Base-by-base conservation (phyloP, 2,329 filamentous ascomycete species). In the Boeremia lycopersici region DNA sequence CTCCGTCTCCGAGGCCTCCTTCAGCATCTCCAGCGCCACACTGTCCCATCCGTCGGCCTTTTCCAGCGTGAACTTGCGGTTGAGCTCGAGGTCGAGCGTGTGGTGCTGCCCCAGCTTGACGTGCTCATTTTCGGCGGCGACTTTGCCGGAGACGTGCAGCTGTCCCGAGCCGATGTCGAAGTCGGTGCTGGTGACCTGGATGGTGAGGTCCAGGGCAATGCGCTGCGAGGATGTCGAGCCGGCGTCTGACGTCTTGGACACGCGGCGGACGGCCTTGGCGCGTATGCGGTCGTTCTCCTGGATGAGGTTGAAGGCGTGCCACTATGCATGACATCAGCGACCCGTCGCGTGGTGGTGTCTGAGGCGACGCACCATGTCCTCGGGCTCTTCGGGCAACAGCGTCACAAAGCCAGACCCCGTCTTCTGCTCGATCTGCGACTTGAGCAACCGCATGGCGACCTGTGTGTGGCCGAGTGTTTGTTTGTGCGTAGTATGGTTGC, bases 11-110 rank as follows among this genome's bases (percentile, higher is more conserved):
- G 93, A 82, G 0, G 92, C 89, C 72, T 96, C 91, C 52, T 84
- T 81, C 10, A 99, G 82, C 40, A 90, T 88, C 55, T 90, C 87
- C 42, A 89, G 79, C 3, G 93, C 90, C 10, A 99, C 87, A 63
- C 89, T 93, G 75, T 99, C 95, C 95, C 95, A 99, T 36, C 92
- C 84, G 72, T 78, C 63, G 48, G 71, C 88, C 77, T 98, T 98
- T 78, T 92, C 89, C 7, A 99, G 74, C 6, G 90, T 93, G 67
- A 98, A 98, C 45, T 92, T 88, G 36, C 93, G 84, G 67, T 95
- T 87, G 53, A 96, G 81, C 73, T 97, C 93, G 40, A 99, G 83
- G 63, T 97, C 93, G 1, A 90, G 79, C 0, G 88, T 90, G 70
- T 91, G 88, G 65, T 84, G 85, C 59, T 84, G 81, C 13, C 88